phyloP scores from a whole-genome alignment of 768 basidiomycete genomes.

The Asterophora lycoperdoides region DNA sequence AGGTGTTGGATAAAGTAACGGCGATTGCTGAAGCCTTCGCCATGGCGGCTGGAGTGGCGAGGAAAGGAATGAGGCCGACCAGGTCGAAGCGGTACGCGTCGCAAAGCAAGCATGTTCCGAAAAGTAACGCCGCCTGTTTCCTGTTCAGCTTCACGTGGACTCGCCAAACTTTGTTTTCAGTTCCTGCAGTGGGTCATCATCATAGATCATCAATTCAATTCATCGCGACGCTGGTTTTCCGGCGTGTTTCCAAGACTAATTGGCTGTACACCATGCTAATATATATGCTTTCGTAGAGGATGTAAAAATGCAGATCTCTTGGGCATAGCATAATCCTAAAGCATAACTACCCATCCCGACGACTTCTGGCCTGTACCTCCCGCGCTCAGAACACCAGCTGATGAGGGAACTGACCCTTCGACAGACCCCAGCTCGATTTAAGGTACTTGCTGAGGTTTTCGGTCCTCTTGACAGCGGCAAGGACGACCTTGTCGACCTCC shows the following conservation, averaged over 20 bases:
- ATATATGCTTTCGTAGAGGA: slow-evolving; percentile 26
- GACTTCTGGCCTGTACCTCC: slow-evolving; percentile 15
- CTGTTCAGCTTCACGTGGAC: slow-evolving; percentile 17
- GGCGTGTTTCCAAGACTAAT: not conserved
- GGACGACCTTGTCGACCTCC: slow-evolving; percentile 71
- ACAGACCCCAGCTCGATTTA: slow-evolving; percentile 87
- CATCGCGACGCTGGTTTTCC: not conserved
- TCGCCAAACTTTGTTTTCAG: too few species aligned
- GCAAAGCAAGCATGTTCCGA: slow-evolving; percentile 30
- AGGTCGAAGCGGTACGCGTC: slow-evolving; percentile 26
- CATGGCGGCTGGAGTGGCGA: slow-evolving; percentile 11
- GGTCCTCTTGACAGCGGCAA: slow-evolving; percentile 85
- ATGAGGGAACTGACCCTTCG: slow-evolving; percentile 97
- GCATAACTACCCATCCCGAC: slow-evolving; percentile 16
- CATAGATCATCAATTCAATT: too few species aligned
- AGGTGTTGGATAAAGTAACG: slow-evolving; percentile 40
- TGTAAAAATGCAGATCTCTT: slow-evolving; percentile 33
- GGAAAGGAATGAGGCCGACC: slow-evolving; percentile 11
- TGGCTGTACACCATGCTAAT: slow-evolving; percentile 15
- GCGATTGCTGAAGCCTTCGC: slow-evolving; percentile 15
- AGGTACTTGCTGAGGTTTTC: slow-evolving; percentile 92
- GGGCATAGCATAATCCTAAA: slow-evolving; percentile 31
- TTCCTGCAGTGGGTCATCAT: too few species aligned
- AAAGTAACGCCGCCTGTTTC: slow-evolving; percentile 7
- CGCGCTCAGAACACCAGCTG: slow-evolving; percentile 76